Conservation (phyloP, 179 eudicot genomes). For the Carnegiea gigantea region DNA sequence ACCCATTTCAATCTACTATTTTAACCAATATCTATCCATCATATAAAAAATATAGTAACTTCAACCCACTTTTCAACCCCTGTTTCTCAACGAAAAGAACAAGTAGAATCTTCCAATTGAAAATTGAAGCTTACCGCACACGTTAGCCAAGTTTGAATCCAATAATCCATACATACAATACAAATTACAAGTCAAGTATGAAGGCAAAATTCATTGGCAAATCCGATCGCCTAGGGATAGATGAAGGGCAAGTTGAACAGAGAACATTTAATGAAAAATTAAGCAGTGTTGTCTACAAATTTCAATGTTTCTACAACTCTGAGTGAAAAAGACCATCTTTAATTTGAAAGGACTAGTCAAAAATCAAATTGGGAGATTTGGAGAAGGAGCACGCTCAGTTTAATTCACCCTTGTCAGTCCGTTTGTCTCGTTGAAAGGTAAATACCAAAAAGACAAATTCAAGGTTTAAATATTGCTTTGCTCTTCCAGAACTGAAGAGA, state of each 20-base stretch:
- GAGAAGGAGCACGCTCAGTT: not conserved
- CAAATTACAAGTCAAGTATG: too few relatives aligned
- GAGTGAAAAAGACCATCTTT: not conserved
- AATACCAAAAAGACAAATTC: not conserved
- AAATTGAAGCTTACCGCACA: too few relatives aligned
- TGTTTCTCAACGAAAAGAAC: too few relatives aligned
- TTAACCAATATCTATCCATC: too few relatives aligned
- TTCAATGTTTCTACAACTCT: not conserved
- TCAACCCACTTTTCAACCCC: too few relatives aligned
- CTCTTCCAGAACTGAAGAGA: not conserved
- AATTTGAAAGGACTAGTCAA: slow-evolving; percentile 3
- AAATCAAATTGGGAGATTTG: too few relatives aligned
- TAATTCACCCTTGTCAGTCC: not conserved
- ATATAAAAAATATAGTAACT: too few relatives aligned
- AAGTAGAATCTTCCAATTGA: too few relatives aligned
- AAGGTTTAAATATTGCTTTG: not conserved
- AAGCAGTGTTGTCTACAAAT: not conserved
- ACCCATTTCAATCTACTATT: too few relatives aligned
- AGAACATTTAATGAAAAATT: not conserved
- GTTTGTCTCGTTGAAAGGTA: not conserved
- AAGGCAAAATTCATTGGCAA: not conserved
- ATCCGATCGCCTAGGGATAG: not conserved
- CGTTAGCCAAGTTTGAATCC: too few relatives aligned
- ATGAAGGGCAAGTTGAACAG: not conserved
- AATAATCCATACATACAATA: not conserved